These are phyloP conservation scores for Solanum megistacrolobum DNA, from an alignment of 257 asterid species.

Conservation along the genomic window DNA sequence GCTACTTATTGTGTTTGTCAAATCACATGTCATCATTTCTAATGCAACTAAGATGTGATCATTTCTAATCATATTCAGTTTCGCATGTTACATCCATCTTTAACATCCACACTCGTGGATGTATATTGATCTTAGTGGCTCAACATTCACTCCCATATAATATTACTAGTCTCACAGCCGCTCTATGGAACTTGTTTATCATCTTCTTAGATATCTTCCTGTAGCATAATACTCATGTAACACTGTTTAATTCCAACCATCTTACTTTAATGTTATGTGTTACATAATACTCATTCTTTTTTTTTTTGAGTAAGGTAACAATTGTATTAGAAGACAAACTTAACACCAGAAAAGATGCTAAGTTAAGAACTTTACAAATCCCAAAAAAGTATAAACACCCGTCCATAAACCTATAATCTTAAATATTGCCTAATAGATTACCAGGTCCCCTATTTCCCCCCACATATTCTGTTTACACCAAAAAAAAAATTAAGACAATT, in stretches of 20 bases:
- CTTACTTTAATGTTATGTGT: no score
- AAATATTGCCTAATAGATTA: neutral
- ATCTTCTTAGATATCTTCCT: no score
- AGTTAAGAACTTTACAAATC: neutral
- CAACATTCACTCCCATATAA: neutral
- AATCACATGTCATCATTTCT: neutral
- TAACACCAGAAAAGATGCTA: neutral
- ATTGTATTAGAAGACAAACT: neutral
- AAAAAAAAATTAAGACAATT: no score
- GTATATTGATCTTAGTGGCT: neutral
- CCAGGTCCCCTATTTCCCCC: neutral
- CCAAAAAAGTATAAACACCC: neutral
- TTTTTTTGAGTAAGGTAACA: no score
- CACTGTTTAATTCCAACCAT: no score
- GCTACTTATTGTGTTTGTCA: neutral
- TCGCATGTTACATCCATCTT: neutral
- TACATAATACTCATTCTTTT: no score
- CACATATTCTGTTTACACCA: neutral
- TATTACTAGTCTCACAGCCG: neutral
- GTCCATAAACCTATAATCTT: neutral
- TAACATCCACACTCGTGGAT: neutral
- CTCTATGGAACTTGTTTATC: neutral
- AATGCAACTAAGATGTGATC: neutral
- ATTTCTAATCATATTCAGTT: neutral
- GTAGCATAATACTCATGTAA: no score